These are phyloP conservation scores for Solanum hybrid DNA, from an alignment of 305 asterid species.

Conservation along the genomic window DNA sequence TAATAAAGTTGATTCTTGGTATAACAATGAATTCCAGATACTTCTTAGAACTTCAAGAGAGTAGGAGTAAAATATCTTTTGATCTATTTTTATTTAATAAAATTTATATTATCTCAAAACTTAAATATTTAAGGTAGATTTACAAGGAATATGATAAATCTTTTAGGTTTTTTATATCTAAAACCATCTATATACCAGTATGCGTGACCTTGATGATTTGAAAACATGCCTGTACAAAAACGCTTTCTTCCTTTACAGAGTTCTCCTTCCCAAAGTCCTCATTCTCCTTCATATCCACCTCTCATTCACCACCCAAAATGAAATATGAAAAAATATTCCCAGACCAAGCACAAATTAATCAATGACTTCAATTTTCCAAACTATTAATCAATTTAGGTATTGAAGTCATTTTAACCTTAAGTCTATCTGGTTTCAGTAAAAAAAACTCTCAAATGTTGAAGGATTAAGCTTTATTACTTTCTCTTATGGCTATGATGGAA, in stretches of 20 bases:
- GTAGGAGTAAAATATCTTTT: too few species aligned
- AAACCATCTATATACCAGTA: too few species aligned
- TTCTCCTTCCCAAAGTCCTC: not conserved
- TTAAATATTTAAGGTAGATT: too few species aligned
- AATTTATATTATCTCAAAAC: too few species aligned
- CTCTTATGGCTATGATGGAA: conserved; percentile 20
- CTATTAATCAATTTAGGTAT: conserved; percentile 10
- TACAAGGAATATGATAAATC: too few species aligned
- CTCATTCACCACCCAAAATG: not conserved
- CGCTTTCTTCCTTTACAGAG: too few species aligned
- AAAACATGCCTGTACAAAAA: not conserved
- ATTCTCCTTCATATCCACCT: not conserved
- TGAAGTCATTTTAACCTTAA: conserved; percentile 2
- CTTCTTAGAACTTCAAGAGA: too few species aligned
- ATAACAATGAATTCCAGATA: too few species aligned
- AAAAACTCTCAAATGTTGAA: not conserved
- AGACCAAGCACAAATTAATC: conserved; percentile 26
- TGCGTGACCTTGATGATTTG: too few species aligned
- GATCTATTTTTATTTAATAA: too few species aligned
- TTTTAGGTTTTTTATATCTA: too few species aligned
- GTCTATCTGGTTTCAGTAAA: not conserved
- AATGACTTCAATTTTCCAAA: conserved; percentile 27
- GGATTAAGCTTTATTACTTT: not conserved
- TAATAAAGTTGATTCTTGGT: too few species aligned
- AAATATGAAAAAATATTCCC: not conserved